These are phyloP conservation scores for Selaginella moellendorffii DNA, from an alignment of 75 land plant species.

Conservation along the genomic window DNA sequence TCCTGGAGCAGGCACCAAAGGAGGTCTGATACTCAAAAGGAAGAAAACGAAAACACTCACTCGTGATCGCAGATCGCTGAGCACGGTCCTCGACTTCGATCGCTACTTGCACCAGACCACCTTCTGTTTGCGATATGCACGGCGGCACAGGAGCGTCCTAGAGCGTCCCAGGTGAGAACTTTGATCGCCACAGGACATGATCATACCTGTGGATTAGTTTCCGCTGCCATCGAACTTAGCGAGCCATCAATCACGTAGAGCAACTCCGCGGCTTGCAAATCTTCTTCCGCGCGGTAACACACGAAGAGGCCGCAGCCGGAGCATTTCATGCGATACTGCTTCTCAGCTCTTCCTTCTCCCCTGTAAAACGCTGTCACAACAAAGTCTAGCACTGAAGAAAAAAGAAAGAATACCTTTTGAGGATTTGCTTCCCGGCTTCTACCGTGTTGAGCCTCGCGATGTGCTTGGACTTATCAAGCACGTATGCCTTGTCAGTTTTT, in stretches of 20 bases:
- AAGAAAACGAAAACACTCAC: slow-evolving; percentile 31
- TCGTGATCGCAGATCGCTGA: slow-evolving; percentile 92
- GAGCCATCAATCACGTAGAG: slow-evolving; percentile 96
- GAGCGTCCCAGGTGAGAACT: too few species aligned
- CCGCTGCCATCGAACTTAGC: slow-evolving; percentile 93
- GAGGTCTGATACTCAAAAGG: too few species aligned
- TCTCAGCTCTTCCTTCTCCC: slow-evolving; percentile 92
- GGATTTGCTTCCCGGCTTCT: slow-evolving; percentile 78
- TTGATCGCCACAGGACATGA: too few species aligned
- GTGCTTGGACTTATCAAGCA: slow-evolving; percentile 67
- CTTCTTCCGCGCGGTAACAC: slow-evolving; percentile 90
- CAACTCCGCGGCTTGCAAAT: slow-evolving; percentile 59
- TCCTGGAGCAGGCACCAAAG: slow-evolving; percentile 57
- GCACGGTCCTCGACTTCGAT: slow-evolving; percentile 99
- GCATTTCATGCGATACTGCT: slow-evolving; percentile 85
- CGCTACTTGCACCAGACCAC: slow-evolving; percentile 97
- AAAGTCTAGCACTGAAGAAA: too few species aligned
- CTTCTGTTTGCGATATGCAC: slow-evolving; percentile 92
- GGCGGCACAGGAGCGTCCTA: slow-evolving; percentile 99
- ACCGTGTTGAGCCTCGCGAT: slow-evolving; percentile 59
- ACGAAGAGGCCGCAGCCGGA: slow-evolving; percentile 87
- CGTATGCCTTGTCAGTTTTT: slow-evolving; percentile 89
- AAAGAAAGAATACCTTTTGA: slow-evolving; percentile 51
- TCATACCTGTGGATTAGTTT: slow-evolving; percentile 94
- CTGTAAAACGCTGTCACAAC: slow-evolving; percentile 30